phyloP scores from a whole-genome alignment of 768 basidiomycete genomes.

The Mycena galopus region DNA sequence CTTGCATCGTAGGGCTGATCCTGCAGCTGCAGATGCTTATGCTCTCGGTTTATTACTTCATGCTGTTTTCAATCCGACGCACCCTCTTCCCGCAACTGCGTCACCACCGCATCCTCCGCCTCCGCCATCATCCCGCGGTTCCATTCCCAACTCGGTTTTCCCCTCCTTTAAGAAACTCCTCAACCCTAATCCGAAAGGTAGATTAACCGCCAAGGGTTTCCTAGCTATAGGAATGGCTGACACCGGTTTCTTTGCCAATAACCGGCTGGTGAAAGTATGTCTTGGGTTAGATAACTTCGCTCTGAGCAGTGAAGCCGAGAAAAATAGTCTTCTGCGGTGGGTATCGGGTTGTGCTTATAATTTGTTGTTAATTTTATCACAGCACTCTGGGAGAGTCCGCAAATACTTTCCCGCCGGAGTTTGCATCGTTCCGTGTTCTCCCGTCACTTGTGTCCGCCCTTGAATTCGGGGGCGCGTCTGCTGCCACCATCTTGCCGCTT shows the following conservation, averaged over 20 bases:
- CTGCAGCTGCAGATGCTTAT: conserved; percentile 86
- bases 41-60: conserved; percentile 90
- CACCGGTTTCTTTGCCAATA: conserved; percentile 86
- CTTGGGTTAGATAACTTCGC: conserved; percentile 88
- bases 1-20: conserved; percentile 53
- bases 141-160: conserved; percentile 83
- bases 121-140: conserved; percentile 78
- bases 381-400: conserved; percentile 86
- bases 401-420: conserved; percentile 87
- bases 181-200: conserved; percentile 87
- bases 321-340: conserved; percentile 77
- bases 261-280: conserved; percentile 88
- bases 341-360: conserved; percentile 13
- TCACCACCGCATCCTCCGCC: conserved; percentile 86
- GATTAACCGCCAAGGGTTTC: conserved; percentile 82
- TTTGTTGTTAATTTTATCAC: conserved; percentile 24
- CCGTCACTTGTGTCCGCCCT: conserved; percentile 86
- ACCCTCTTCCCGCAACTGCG: conserved; percentile 75
- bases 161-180: conserved; percentile 88
- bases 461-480: conserved; percentile 83
- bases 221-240: conserved; percentile 85
- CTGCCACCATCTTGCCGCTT: conserved; percentile 84
- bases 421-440: conserved; percentile 86
- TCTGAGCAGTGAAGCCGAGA: conserved; percentile 85
- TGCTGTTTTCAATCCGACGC: conserved; percentile 86